These are phyloP conservation scores for Phialocephala sp. DNA, from an alignment of 2,329 filamentous ascomycete genomes.

Conservation along the genomic window DNA sequence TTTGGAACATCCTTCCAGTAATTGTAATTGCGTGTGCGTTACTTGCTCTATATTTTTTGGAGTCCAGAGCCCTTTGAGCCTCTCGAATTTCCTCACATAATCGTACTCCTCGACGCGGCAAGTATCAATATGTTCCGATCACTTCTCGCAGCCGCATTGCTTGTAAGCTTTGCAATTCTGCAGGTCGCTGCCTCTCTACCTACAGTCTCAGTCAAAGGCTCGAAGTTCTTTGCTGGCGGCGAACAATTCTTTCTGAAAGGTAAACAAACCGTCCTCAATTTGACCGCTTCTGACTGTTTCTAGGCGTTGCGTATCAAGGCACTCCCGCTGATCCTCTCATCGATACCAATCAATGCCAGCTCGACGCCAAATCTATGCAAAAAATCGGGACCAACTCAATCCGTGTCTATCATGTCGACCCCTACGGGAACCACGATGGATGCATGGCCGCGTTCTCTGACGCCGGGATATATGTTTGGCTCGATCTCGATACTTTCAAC, in stretches of 20 bases:
- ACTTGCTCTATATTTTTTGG: background rate
- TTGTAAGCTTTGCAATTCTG: slow-evolving; percentile 22
- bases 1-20: slow-evolving; percentile 16
- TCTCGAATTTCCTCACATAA: background rate
- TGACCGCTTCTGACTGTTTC: slow-evolving; percentile 47
- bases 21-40: background rate
- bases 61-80: background rate
- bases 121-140: slow-evolving; percentile 26
- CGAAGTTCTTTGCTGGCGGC: slow-evolving; percentile 39
- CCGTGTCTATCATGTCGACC: slow-evolving; percentile 86
- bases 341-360: slow-evolving; percentile 74
- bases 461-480: slow-evolving; percentile 81
- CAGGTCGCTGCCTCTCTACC: slow-evolving; percentile 25
- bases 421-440: slow-evolving; percentile 69
- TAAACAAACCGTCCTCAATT: slow-evolving; percentile 48
- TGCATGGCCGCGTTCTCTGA: slow-evolving; percentile 83
- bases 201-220: slow-evolving; percentile 38
- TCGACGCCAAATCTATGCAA: slow-evolving; percentile 79
- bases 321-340: slow-evolving; percentile 74
- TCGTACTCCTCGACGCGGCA: too few relatives aligned
- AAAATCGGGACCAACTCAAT: slow-evolving; percentile 82
- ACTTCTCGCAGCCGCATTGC: slow-evolving; percentile 22
- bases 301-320: slow-evolving; percentile 76
- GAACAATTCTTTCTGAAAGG: slow-evolving; percentile 42
- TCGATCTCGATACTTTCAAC: slow-evolving; percentile 79